A percentile compares a stretch with the other conserved stretches of the same genome.
These are phyloP conservation scores for Myriosclerotinia scirpicola DNA, from an alignment of 2,329 filamentous ascomycete genomes.

Conservation along the genomic window DNA sequence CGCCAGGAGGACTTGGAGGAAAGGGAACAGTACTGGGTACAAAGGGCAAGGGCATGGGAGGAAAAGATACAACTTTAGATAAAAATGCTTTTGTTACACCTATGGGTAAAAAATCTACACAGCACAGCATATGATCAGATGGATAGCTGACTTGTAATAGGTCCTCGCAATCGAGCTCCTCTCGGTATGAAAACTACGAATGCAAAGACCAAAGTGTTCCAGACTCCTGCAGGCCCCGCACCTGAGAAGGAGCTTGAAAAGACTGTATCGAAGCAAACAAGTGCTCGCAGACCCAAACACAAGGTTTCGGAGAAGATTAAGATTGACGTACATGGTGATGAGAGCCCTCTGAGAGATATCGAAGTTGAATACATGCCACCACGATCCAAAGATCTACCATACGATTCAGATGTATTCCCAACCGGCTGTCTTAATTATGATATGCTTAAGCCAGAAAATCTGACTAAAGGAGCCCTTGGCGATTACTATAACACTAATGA, in stretches of 20 bases:
- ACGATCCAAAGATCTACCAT: conserved; percentile 62
- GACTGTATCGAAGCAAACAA: conserved; percentile 55
- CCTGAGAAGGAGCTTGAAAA: conserved; percentile 61
- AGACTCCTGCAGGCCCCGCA: conserved; percentile 63
- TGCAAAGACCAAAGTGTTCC: conserved; percentile 71
- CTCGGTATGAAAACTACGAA: conserved; percentile 96
- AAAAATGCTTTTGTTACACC: conserved; percentile 76
- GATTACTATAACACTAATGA: conserved; percentile 59
- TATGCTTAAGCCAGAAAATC: conserved; percentile 57
- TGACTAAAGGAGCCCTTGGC: conserved; percentile 50
- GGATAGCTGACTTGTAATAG: conserved; percentile 25
- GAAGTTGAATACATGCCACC: conserved; percentile 92
- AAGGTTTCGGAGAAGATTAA: conserved; percentile 57
- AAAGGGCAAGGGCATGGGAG: conserved; percentile 57
- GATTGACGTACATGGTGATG: conserved; percentile 60
- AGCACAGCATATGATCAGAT: conserved; percentile 44
- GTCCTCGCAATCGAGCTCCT: conserved; percentile 69
- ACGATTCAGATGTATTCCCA: conserved; percentile 69
- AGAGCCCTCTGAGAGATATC: conserved; percentile 51
- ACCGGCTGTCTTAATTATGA: conserved; percentile 56
- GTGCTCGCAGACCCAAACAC: conserved; percentile 56
- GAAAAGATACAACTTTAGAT: conserved; percentile 47
- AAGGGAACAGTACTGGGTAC: conserved; percentile 49
- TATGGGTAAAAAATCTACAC: conserved; percentile 56
- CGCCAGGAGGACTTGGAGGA: conserved; percentile 55